Conservation (phyloP, 2,329 filamentous ascomycete genomes). For the Sordariomycetes sp. region DNA sequence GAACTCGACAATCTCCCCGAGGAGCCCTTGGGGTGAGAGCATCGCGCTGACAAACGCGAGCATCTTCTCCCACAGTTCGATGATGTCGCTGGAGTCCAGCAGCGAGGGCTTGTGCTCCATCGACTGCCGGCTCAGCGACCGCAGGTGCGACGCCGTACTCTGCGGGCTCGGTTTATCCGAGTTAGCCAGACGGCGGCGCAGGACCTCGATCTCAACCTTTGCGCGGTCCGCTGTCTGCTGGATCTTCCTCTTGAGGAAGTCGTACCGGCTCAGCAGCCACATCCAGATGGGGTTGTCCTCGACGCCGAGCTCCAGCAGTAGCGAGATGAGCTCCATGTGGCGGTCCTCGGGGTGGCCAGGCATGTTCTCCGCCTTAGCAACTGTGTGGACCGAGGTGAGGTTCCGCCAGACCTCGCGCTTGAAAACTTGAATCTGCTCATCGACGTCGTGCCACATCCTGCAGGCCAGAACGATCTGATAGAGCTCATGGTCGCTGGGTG, state of each 20-base stretch:
- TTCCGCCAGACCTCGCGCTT: conserved; percentile 84
- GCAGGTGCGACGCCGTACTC: conserved; percentile 61
- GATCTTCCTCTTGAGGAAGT: conserved; percentile 80
- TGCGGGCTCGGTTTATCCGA: conserved; percentile 58
- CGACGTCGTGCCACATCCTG: conserved; percentile 90
- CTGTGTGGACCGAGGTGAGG: conserved; percentile 54
- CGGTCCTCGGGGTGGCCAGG: conserved; percentile 55
- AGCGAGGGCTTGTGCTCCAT: conserved; percentile 46
- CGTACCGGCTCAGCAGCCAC: conserved; percentile 83
- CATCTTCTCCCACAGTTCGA: conserved; percentile 90
- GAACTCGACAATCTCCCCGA: conserved; percentile 85
- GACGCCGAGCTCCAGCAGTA: conserved; percentile 86
- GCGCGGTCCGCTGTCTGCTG: conserved; percentile 69
- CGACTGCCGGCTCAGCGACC: conserved; percentile 55
- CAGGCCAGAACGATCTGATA: conserved; percentile 81
- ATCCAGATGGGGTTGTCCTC: conserved; percentile 95
- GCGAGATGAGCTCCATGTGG: conserved; percentile 80
- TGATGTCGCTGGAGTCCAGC: conserved; percentile 66
- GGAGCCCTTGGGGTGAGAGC: conserved; percentile 64
- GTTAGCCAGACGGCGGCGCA: conserved; percentile 67
- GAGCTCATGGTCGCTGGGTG: conserved; percentile 64
- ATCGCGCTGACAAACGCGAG: conserved; percentile 60
- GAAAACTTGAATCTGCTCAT: conserved; percentile 73
- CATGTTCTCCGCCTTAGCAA: conserved; percentile 33
- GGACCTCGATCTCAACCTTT: conserved; percentile 82